These are phyloP conservation scores for Spizellomyces sp. DNA, from an alignment of 192 early-diverging fungal genomes.

Conservation along the genomic window DNA sequence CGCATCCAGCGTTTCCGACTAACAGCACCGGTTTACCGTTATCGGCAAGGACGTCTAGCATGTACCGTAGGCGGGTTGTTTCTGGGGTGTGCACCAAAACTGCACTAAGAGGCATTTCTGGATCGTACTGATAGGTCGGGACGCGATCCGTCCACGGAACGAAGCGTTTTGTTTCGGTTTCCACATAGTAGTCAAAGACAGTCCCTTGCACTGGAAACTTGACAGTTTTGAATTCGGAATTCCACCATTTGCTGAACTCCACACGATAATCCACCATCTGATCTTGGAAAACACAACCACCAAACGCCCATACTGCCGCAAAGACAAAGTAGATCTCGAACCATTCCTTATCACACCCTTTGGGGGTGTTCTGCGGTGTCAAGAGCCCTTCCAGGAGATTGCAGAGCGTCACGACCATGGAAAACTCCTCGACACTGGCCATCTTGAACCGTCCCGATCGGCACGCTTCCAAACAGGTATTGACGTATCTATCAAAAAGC, in stretches of 20 bases:
- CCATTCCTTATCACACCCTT: slow-evolving; percentile 72
- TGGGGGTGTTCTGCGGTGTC: slow-evolving; percentile 62
- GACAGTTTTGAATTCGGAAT: slow-evolving; percentile 61
- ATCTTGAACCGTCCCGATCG: slow-evolving; percentile 63
- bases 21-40: slow-evolving; percentile 64
- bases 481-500: slow-evolving; percentile 65
- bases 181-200: slow-evolving; percentile 68
- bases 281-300: slow-evolving; percentile 65
- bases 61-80: slow-evolving; percentile 58
- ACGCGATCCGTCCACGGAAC: slow-evolving; percentile 64
- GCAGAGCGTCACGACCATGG: slow-evolving; percentile 60
- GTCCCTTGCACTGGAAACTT: slow-evolving; percentile 64
- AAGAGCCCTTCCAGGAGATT: slow-evolving; percentile 66
- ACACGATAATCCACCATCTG: slow-evolving; percentile 61
- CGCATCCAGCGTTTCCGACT: slow-evolving; percentile 66
- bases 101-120: slow-evolving; percentile 57
- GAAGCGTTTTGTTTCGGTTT: slow-evolving; percentile 60
- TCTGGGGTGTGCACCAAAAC: slow-evolving; percentile 67
- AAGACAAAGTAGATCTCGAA: slow-evolving; percentile 73
- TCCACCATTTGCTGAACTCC: slow-evolving; percentile 71
- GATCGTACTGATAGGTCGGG: slow-evolving; percentile 55
- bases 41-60: slow-evolving; percentile 63
- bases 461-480: slow-evolving; percentile 56
- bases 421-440: slow-evolving; percentile 67
- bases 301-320: slow-evolving; percentile 70